phyloP scores from a whole-genome alignment of 2,329 filamentous ascomycete species.

The Cladosporium sp. region DNA sequence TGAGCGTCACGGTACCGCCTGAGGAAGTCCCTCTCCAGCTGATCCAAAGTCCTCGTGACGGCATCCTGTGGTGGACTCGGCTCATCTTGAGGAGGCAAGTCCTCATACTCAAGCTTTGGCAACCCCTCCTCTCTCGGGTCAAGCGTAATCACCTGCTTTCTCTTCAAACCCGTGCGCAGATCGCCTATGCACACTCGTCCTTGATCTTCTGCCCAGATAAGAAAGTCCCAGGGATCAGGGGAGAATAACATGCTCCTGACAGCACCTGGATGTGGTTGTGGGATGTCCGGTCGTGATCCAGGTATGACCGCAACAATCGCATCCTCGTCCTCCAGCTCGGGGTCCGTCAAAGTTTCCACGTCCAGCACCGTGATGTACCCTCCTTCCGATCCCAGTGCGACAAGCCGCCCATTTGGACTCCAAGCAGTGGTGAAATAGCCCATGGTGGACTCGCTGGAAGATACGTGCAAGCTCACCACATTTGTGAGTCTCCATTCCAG shows the following conservation, averaged over 20 bases:
- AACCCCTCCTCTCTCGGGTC: conserved; percentile 58
- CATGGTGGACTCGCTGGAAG: conserved; percentile 32
- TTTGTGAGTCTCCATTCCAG: conserved; percentile 44
- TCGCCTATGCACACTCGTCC: conserved; percentile 74
- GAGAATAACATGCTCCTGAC: conserved; percentile 91
- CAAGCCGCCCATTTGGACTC: conserved; percentile 67
- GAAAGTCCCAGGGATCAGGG: conserved; percentile 82
- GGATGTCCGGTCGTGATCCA: conserved; percentile 69
- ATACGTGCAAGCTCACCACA: conserved; percentile 44
- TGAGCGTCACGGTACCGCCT: conserved; percentile 44
- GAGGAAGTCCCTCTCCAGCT: conserved; percentile 47
- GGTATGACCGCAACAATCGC: conserved; percentile 73
- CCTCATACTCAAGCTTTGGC: conserved; percentile 58
- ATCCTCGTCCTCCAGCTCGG: conserved; percentile 50
- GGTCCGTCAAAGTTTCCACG: conserved; percentile 44
- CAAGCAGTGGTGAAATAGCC: conserved; percentile 79
- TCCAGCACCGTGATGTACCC: conserved; percentile 77
- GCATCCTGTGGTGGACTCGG: background rate
- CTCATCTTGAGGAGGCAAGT: conserved; percentile 32
- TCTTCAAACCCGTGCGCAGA: conserved; percentile 64
- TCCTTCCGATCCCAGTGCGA: conserved; percentile 78
- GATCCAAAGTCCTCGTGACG: conserved; percentile 41
- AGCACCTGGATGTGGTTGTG: conserved; percentile 62
- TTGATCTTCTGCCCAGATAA: conserved; percentile 92
- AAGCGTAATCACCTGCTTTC: conserved; percentile 68